Base-by-base conservation (phyloP, 2,329 filamentous ascomycete species). In the Colletotrichum siamense region DNA sequence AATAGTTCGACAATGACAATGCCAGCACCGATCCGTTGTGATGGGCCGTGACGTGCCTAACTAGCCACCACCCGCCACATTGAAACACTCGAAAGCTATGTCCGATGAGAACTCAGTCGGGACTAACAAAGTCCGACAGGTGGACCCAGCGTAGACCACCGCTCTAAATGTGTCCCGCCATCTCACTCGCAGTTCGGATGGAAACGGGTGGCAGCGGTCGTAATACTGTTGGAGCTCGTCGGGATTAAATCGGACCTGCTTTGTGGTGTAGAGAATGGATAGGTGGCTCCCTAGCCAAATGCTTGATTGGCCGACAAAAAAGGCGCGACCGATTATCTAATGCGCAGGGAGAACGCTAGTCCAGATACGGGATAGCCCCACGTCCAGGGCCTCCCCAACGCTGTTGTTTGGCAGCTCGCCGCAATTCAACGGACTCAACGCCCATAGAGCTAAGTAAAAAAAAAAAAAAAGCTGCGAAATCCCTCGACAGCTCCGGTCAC, bases 371-470 rank as follows among this genome's bases (percentile, higher is more conserved):
- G 13, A 49, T 77, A 76, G 77, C 22, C 13, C 39, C 12, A 13
- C 24, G 15, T 30, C 66, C 75, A 39, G 68, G 55, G 70, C 72
- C 71, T 76, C 77, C 77, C 77, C 77, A 78, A 78, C 75, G 75
- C 75, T 71, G 71, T 57, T 66, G 66, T 75, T 66, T 72, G 76
- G 69, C 66, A 77, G 75, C 76, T 77, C 68, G 74, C 77, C 73
- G 76, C 76, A 78, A 78, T 77, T 78, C 77, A 78, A 78, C 77
- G 77, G 76, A 78, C 77, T 78, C 76, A 77, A 77, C 77, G 63
- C 57, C 75, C 66, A 74, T 65, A 78, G 68, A 78, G 77, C 77
- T 77, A 73, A 71, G 76, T 69, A 66, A 61, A 22, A 63, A 71
- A 78, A 63, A 71, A 78, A 77, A 71, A 69, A 75, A 75, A 34